Percentiles rank a stretch among this genome's conserved stretches.
These are phyloP conservation scores for Agrocybe praecox DNA, from an alignment of 768 basidiomycete genomes.

Conservation along the genomic window DNA sequence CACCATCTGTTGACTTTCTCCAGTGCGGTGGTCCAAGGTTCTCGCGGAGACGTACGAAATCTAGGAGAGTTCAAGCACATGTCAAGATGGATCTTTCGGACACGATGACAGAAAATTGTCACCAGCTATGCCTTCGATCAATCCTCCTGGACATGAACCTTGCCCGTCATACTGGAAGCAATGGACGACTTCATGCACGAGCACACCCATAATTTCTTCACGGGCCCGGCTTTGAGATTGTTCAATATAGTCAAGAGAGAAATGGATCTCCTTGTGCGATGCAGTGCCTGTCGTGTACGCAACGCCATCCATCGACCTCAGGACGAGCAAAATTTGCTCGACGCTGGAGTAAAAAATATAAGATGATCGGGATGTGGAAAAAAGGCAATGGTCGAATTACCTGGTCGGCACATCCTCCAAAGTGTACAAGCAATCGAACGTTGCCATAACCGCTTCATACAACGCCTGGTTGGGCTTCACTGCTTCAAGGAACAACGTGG, in stretches of 20 bases:
- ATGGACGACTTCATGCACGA: slow-evolving; percentile 78
- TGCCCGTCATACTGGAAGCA: slow-evolving; percentile 72
- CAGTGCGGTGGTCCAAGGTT: slow-evolving; percentile 46
- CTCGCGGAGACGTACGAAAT: slow-evolving; percentile 70
- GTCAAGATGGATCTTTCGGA: neutral
- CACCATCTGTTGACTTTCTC: neutral
- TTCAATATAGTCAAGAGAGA: slow-evolving; percentile 66
- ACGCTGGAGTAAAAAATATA: slow-evolving; percentile 40
- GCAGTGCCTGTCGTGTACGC: slow-evolving; percentile 63
- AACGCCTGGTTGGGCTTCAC: slow-evolving; percentile 45
- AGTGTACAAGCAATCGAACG: slow-evolving; percentile 47
- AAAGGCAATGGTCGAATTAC: neutral
- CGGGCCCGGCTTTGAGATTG: slow-evolving; percentile 39
- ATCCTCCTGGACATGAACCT: slow-evolving; percentile 64
- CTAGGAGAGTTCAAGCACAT: slow-evolving; percentile 31
- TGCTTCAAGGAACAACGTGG: slow-evolving; percentile 52
- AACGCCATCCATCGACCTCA: slow-evolving; percentile 69
- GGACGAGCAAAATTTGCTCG: slow-evolving; percentile 54
- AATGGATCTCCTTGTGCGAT: slow-evolving; percentile 71
- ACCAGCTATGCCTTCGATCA: slow-evolving; percentile 85
- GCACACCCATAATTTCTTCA: slow-evolving; percentile 71
- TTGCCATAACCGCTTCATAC: slow-evolving; percentile 49
- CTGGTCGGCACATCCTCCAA: slow-evolving; percentile 34
- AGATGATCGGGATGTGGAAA: neutral
- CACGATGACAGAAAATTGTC: slow-evolving; percentile 6